These are phyloP conservation scores for Pterocarpus santalinus DNA, from an alignment of 306 rosid species.

Conservation along the genomic window DNA sequence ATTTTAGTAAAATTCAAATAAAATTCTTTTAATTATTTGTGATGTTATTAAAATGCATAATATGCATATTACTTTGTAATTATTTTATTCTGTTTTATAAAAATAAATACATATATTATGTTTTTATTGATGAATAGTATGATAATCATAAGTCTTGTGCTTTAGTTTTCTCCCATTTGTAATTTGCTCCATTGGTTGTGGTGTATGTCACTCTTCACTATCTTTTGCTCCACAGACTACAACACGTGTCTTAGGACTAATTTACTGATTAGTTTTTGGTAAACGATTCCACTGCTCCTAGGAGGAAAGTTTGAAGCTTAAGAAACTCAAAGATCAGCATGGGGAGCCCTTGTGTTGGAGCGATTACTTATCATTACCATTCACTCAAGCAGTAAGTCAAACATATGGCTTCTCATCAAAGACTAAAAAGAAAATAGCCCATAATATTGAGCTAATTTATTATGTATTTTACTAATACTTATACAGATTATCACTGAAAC, in stretches of 20 bases:
- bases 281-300: constrained; percentile 48
- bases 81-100: too few relatives aligned
- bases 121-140: too few relatives aligned
- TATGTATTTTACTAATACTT: constrained; percentile 3
- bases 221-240: neutral
- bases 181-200: constrained; percentile 2
- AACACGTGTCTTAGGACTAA: neutral
- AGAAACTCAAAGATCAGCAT: constrained; percentile 69
- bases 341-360: constrained; percentile 80
- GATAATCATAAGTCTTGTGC: too few relatives aligned
- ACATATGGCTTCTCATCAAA: constrained; percentile 11
- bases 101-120: too few relatives aligned
- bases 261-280: constrained; percentile 32
- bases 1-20: neutral
- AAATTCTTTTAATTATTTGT: too few relatives aligned
- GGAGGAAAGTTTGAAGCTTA: constrained; percentile 88
- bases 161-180: too few relatives aligned
- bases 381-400: constrained; percentile 81
- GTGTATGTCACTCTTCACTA: neutral
- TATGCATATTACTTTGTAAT: too few relatives aligned
- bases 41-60: too few relatives aligned
- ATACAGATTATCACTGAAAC: constrained; percentile 89
- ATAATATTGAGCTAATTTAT: constrained; percentile 3
- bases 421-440: neutral
- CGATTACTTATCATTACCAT: constrained; percentile 86